Percentiles rank a stretch among this genome's conserved stretches.
phyloP scores from a whole-genome alignment of 2,329 filamentous ascomycete genomes.

The Diplodia mutila region DNA sequence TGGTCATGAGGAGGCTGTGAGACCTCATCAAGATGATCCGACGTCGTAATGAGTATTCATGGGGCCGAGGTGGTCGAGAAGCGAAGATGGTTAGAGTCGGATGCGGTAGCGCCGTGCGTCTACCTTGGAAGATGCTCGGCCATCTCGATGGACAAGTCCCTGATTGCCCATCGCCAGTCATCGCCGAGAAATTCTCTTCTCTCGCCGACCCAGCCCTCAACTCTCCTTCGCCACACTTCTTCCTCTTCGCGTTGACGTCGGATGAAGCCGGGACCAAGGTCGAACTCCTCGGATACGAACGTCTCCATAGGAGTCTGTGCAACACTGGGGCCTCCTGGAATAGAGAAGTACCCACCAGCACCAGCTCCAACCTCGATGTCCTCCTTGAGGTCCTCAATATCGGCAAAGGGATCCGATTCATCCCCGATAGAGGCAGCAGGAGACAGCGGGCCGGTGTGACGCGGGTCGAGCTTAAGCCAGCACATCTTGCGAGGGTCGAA shows the following conservation, averaged over 20 bases:
- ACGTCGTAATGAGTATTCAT: neutral
- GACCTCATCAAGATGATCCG: neutral
- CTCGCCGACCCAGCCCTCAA: constrained; percentile 74
- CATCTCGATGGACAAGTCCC: constrained; percentile 22
- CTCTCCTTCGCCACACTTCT: constrained; percentile 85
- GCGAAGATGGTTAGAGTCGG: neutral
- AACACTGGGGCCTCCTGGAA: constrained; percentile 1
- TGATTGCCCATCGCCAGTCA: constrained; percentile 24
- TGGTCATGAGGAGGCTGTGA: neutral
- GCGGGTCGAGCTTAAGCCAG: constrained; percentile 76
- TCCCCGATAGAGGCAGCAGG: constrained; percentile 72
- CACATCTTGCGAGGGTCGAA: constrained; percentile 98
- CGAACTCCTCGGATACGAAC: constrained; percentile 91
- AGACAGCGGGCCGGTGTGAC: constrained; percentile 36
- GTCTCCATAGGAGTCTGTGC: constrained; percentile 11
- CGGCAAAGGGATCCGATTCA: constrained; percentile 91
- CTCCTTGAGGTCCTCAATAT: constrained; percentile 90
- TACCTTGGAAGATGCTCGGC: constrained; percentile 17
- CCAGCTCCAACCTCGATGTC: constrained; percentile 40
- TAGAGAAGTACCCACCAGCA: constrained; percentile 15
- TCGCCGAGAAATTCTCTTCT: constrained; percentile 28
- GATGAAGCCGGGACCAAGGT: constrained; percentile 94
- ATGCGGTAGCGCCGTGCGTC: neutral
- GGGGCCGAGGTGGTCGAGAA: neutral
- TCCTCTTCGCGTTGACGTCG: constrained; percentile 89